phyloP scores from a whole-genome alignment of 805 yeast genomes.

The Cyberlindnera mississippiensis region DNA sequence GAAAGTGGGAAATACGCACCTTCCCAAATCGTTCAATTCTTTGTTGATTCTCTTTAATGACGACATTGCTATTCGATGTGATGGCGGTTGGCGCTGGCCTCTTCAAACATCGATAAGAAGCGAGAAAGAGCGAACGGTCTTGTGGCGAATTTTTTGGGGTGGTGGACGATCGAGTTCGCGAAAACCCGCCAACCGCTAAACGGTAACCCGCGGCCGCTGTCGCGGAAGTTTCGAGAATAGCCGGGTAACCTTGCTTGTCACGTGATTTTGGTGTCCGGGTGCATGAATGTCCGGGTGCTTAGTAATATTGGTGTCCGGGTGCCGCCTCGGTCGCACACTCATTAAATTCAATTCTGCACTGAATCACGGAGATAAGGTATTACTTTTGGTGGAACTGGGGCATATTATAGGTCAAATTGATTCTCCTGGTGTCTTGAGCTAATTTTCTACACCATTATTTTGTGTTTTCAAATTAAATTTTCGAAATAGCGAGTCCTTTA shows the following conservation, averaged over 20 bases:
- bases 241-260: conserved; percentile 6
- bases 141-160: conserved; percentile 16
- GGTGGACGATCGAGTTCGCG: conserved; percentile 10
- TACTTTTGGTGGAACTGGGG: too few species aligned
- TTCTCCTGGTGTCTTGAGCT: too few species aligned
- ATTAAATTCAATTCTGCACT: too few species aligned
- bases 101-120: conserved; percentile 8
- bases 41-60: conserved; percentile 85
- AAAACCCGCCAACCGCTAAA: background rate
- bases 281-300: background rate
- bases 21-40: conserved; percentile 92
- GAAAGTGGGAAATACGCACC: conserved; percentile 50
- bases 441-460: too few species aligned
- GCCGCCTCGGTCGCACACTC: too few species aligned
- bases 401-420: too few species aligned
- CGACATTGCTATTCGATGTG: conserved; percentile 37
- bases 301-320: conserved; percentile 1
- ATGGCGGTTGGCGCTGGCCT: background rate
- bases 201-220: background rate
- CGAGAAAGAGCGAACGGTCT: conserved; percentile 5
- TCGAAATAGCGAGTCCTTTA: background rate
- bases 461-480: too few species aligned
- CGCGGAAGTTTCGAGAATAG: background rate
- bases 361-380: too few species aligned
- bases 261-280: background rate